A percentile compares a stretch with the other conserved stretches of the same genome.
These are phyloP conservation scores for Candida sanyaensis DNA, from an alignment of 1,139 yeast genomes.

Conservation along the genomic window DNA sequence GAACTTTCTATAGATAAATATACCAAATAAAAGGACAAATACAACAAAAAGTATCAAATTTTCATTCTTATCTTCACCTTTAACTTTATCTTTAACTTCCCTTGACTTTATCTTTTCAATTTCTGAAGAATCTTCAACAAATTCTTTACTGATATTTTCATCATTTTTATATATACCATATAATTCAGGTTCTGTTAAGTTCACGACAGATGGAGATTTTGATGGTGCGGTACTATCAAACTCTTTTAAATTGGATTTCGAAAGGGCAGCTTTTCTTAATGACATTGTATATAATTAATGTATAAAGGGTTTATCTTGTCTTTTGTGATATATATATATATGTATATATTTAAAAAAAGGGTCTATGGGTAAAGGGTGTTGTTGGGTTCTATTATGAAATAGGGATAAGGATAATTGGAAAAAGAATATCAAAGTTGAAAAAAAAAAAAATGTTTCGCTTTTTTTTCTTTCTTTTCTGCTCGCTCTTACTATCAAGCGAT, in stretches of 20 bases:
- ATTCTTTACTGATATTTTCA: conserved; percentile 34
- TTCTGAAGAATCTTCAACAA: conserved; percentile 13
- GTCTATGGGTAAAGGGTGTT: no score
- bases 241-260: neutral
- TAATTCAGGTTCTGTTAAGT: conserved; percentile 51
- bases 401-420: no score
- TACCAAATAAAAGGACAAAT: conserved; percentile 1
- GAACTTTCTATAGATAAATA: conserved; percentile 3
- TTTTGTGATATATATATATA: no score
- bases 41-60: neutral
- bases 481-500: no score
- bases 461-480: no score
- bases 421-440: no score
- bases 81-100: neutral
- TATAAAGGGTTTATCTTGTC: no score
- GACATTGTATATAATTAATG: neutral
- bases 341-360: no score
- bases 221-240: neutral
- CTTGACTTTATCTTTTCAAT: conserved; percentile 8
- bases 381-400: no score
- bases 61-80: neutral
- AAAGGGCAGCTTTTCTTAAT: conserved; percentile 1
- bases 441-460: no score
- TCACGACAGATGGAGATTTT: conserved; percentile 24
- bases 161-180: conserved; percentile 49